Conservation (phyloP, 2,329 filamentous ascomycete genomes). For the Ophiostoma australiae region DNA sequence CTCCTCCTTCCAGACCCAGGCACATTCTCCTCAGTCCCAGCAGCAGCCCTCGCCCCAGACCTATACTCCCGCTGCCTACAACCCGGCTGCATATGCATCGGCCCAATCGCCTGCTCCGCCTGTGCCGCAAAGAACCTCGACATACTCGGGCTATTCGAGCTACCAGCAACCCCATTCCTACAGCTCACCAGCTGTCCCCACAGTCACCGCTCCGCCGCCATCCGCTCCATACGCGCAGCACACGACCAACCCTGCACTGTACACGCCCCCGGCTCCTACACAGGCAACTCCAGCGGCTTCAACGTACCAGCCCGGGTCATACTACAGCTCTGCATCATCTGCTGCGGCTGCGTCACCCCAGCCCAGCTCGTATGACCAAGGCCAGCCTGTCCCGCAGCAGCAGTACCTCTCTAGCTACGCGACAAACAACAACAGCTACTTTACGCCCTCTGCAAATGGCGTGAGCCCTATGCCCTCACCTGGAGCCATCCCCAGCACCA, state of each 20-base stretch:
- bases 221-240: slow-evolving; percentile 9
- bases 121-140: slow-evolving; percentile 47
- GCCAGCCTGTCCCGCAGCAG: slow-evolving; percentile 27
- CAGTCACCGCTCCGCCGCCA: slow-evolving; percentile 29
- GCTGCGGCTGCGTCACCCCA: slow-evolving; percentile 29
- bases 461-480: slow-evolving; percentile 35
- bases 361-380: slow-evolving; percentile 28
- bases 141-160: slow-evolving; percentile 45
- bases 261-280: slow-evolving; percentile 17
- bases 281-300: slow-evolving; percentile 18
- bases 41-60: slow-evolving; percentile 33
- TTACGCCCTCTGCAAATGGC: slow-evolving; percentile 28
- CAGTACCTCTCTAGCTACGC: slow-evolving; percentile 20
- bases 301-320: slow-evolving; percentile 22
- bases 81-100: slow-evolving; percentile 55
- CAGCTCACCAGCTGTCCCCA: slow-evolving; percentile 36
- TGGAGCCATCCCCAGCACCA: slow-evolving; percentile 29
- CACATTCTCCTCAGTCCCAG: slow-evolving; percentile 35
- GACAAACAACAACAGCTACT: slow-evolving; percentile 30
- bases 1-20: slow-evolving; percentile 22
- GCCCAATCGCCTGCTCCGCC: slow-evolving; percentile 32
- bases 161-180: slow-evolving; percentile 40
- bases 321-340: slow-evolving; percentile 28
- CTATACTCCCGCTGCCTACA: slow-evolving; percentile 53
- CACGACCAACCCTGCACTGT: slow-evolving; percentile 6